Conservation (phyloP, 768 basidiomycete species). For the Sporobolomyces pararoseus region DNA sequence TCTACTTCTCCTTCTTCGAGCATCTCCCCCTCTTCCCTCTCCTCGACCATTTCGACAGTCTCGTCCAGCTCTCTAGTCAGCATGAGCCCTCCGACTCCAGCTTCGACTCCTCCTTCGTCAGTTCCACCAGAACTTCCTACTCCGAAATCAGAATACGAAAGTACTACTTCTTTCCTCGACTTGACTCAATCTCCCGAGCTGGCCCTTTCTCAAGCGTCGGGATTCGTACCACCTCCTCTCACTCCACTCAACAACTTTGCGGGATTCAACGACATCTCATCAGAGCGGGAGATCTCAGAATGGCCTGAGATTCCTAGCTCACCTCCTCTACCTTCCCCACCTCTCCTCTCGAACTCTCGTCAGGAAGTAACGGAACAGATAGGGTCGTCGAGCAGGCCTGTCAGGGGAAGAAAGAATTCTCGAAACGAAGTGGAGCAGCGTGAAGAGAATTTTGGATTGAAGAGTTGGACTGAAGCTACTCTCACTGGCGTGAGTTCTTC, state of each 20-base stretch:
- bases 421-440: background rate
- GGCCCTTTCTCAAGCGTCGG: background rate
- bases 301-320: background rate
- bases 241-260: too few species aligned
- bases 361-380: too few species aligned
- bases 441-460: slow-evolving; percentile 12
- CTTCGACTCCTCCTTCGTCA: slow-evolving; percentile 2
- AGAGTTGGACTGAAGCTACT: slow-evolving; percentile 36
- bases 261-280: too few species aligned
- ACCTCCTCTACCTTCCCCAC: too few species aligned
- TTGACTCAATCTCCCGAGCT: background rate
- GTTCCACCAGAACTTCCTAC: slow-evolving; percentile 9
- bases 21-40: slow-evolving; percentile 1
- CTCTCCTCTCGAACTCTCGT: background rate
- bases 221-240: background rate
- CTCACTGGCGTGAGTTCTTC: slow-evolving; percentile 22
- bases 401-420: background rate
- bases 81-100: background rate
- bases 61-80: background rate
- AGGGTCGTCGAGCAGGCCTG: too few species aligned
- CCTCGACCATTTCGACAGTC: background rate
- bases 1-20: background rate
- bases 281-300: background rate
- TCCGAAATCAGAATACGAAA: slow-evolving; percentile 17
- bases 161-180: background rate